Conservation (phyloP, 208 protist genomes). For the Trichomonas tenax region DNA sequence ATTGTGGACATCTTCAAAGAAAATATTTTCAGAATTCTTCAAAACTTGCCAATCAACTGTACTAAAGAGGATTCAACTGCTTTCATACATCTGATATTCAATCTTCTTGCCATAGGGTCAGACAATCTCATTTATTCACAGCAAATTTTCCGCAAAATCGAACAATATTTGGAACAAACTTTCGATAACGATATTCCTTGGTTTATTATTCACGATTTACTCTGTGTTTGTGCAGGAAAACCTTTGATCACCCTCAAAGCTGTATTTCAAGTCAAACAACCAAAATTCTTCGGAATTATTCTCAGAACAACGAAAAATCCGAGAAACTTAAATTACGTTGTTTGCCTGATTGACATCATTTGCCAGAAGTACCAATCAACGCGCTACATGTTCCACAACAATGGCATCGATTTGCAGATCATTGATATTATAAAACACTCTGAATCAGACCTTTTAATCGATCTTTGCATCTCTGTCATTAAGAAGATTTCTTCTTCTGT, state of each 20-base stretch:
- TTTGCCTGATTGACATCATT: background rate
- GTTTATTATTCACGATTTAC: background rate
- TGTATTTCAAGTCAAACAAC: background rate
- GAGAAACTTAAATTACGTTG: background rate
- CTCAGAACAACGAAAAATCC: background rate
- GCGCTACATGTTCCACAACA: background rate
- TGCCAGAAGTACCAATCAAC: background rate
- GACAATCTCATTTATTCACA: background rate
- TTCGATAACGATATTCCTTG: background rate
- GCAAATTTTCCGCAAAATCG: background rate
- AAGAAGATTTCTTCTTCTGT: background rate
- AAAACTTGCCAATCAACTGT: background rate
- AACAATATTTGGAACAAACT: background rate
- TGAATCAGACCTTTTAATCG: background rate
- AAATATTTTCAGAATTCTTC: background rate
- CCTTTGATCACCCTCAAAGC: background rate
- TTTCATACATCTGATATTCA: background rate
- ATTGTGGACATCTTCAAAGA: background rate
- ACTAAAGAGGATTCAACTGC: background rate
- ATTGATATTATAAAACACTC: background rate
- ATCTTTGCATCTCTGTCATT: background rate
- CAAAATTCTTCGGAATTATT: background rate
- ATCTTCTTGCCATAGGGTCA: background rate
- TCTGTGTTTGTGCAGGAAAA: background rate
- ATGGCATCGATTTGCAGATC: background rate